Base-by-base conservation (phyloP, 257 asterid genomes). In the Thymus quinquecostatus region DNA sequence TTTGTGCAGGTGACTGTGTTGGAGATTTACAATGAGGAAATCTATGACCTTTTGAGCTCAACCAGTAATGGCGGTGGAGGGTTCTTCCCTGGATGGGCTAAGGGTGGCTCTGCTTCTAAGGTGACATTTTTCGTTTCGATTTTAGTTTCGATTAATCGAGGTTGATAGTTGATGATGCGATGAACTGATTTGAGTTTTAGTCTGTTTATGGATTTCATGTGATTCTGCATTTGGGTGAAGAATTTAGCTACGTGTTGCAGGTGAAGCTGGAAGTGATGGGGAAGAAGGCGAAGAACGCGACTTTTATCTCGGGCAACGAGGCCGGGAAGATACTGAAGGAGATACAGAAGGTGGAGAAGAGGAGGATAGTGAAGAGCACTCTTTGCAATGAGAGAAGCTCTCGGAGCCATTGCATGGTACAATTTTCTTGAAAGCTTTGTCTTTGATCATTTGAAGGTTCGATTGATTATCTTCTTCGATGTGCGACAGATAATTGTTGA, bases 351-450 rank as follows among this genome's bases (percentile, higher is more conserved):
- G 97, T 94, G 64, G 99, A 94, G 84, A 94, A 94, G 82, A 84
- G 99, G 51, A 86, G 99, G 70, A 88, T 86, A 10, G 96, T 94
- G 4, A 94, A 86, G 76, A 94, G 97, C 28, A 94, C 99, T 1
- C 90, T 82, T 3, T 94, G 99, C 75, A 94, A 91, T 41, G 99
- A 94, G 71, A 84, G 97, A 77, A 94, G 99, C 66, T 94, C 99
- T 1, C 73, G 99, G 59, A 94, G 99, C 82, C 97, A 94, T 72
- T 94, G 99, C 97, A 66, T 94, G 97, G 99, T 93, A 80, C 49
- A 21, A 0, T 29, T 6, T 72, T 10, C 60, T 65, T 30, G 1
- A 57, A 59, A 43, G 10, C 44, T 49, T 0, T 49, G 5, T 9
- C 75, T 69, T 57, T 69, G 50, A 77, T 38, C 9, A 45, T 53